Evolutionary conservation across 345 rosid genomes (phyloP).

Genomic region (Mangifera indica): DNA sequence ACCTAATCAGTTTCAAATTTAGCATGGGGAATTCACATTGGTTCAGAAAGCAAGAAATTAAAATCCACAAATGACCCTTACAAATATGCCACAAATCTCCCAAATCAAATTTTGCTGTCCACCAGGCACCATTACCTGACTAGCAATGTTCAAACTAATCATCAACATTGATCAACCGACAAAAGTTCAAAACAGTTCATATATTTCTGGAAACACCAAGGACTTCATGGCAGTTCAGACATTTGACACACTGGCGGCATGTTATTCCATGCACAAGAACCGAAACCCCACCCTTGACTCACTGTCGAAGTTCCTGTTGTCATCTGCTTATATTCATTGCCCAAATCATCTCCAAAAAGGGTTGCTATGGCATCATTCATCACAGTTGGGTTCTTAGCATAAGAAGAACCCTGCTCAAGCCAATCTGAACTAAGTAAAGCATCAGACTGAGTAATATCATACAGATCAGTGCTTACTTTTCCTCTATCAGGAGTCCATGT

Average conservation of each 20-base stretch:
- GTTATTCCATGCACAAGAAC: conserved; percentile 77
- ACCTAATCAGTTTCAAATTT: conserved; percentile 15
- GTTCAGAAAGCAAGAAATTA: conserved; percentile 14
- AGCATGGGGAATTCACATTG: conserved; percentile 19
- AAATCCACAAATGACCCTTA: conserved; percentile 20
- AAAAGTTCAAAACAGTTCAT: conserved; percentile 11
- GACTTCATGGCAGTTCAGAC: conserved; percentile 53
- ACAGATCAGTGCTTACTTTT: conserved; percentile 28
- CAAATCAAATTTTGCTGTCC: conserved; percentile 16
- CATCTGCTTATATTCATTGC: conserved; percentile 58
- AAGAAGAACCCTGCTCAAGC: conserved; percentile 59
- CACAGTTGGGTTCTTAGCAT: conserved; percentile 47
- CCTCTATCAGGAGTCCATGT: conserved; percentile 37
- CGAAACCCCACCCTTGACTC: conserved; percentile 59
- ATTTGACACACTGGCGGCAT: conserved; percentile 81
- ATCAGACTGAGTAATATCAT: conserved; percentile 51
- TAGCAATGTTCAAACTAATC: conserved; percentile 15
- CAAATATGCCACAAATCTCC: conserved; percentile 18
- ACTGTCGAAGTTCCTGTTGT: conserved; percentile 39
- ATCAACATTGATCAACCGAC: conserved; percentile 17
- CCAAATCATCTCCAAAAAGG: conserved; percentile 73
- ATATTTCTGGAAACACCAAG: conserved; percentile 12
- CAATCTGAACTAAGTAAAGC: conserved; percentile 73
- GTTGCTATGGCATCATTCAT: conserved; percentile 62
- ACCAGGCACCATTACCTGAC: conserved; percentile 14